phyloP scores from a whole-genome alignment of 1,139 yeast genomes.

The Hemisphaericaspora subhashii region DNA sequence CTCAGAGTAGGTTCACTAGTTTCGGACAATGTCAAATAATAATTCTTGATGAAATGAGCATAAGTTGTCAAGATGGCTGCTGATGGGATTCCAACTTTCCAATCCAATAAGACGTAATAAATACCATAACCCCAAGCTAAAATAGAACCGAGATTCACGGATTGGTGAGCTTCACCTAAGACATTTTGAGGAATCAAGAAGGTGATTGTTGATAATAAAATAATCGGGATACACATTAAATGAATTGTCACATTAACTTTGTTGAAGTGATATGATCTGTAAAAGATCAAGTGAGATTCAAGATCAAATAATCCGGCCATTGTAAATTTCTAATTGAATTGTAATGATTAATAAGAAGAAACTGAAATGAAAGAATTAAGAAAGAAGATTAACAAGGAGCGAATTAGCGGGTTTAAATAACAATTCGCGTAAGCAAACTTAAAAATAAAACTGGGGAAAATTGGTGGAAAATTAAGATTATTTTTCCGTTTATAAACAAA shows the following conservation, averaged over 20 bases:
- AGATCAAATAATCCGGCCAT: slow-evolving; percentile 47
- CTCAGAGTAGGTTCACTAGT: slow-evolving; percentile 21
- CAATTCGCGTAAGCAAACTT: not conserved
- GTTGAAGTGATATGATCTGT: slow-evolving; percentile 80
- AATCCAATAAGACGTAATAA: slow-evolving; percentile 46
- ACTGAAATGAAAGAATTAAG: no score
- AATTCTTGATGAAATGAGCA: slow-evolving; percentile 36
- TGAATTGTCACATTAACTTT: slow-evolving; percentile 74
- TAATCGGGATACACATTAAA: slow-evolving; percentile 74
- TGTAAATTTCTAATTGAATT: not conserved
- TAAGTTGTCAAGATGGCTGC: slow-evolving; percentile 40
- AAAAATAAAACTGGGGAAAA: not conserved
- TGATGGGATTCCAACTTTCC: slow-evolving; percentile 40
- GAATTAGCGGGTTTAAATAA: not conserved
- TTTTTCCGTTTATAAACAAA: not conserved
- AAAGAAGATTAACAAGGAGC: not conserved
- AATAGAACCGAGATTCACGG: slow-evolving; percentile 39
- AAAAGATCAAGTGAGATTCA: slow-evolving; percentile 71
- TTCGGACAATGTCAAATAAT: slow-evolving; percentile 19
- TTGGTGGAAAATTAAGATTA: not conserved
- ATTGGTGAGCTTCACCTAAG: slow-evolving; percentile 26
- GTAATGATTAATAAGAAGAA: no score
- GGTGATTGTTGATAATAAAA: slow-evolving; percentile 55
- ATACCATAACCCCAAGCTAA: slow-evolving; percentile 36
- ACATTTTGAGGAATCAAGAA: slow-evolving; percentile 29